A percentile compares a stretch with the other conserved stretches of the same genome.
Evolutionary conservation across 1,139 yeast species (phyloP).

Genomic region (Yamadazyma taylorii): DNA sequence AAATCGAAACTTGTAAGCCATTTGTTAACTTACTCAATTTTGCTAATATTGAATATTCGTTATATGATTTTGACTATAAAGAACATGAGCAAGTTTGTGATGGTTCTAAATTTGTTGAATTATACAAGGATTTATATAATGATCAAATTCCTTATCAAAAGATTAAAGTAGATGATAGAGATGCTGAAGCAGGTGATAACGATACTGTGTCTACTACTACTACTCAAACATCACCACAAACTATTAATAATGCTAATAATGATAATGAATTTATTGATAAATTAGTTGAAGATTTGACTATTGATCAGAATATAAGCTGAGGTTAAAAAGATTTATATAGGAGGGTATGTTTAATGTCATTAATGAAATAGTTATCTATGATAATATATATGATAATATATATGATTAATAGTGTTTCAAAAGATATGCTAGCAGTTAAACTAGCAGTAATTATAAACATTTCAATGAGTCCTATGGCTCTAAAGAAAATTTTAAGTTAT

Average conservation of each 20-base stretch:
- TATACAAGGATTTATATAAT: slow-evolving; percentile 7
- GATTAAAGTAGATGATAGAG: slow-evolving; percentile 6
- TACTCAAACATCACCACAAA: no score
- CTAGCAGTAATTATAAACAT: no score
- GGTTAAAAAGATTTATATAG: neutral
- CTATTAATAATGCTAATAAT: slow-evolving; percentile 4
- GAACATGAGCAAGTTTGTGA: slow-evolving; percentile 6
- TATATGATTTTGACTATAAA: slow-evolving; percentile 21
- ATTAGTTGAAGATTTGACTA: slow-evolving; percentile 12
- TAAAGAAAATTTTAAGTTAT: no score
- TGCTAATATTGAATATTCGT: slow-evolving; percentile 32
- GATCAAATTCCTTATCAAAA: slow-evolving; percentile 6
- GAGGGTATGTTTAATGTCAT: neutral
- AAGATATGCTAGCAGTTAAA: no score
- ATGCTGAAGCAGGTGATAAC: neutral
- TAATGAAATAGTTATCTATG: neutral
- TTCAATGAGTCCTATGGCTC: no score
- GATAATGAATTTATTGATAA: slow-evolving; percentile 11
- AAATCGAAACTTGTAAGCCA: slow-evolving; percentile 65
- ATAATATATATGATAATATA: no score
- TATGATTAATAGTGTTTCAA: no score
- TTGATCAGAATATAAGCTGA: slow-evolving; percentile 5
- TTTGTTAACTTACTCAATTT: slow-evolving; percentile 50
- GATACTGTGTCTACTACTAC: neutral
- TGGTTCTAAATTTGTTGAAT: slow-evolving; percentile 6